phyloP scores from a whole-genome alignment of 768 basidiomycete genomes.

The Termitomyces bulborhizus region DNA sequence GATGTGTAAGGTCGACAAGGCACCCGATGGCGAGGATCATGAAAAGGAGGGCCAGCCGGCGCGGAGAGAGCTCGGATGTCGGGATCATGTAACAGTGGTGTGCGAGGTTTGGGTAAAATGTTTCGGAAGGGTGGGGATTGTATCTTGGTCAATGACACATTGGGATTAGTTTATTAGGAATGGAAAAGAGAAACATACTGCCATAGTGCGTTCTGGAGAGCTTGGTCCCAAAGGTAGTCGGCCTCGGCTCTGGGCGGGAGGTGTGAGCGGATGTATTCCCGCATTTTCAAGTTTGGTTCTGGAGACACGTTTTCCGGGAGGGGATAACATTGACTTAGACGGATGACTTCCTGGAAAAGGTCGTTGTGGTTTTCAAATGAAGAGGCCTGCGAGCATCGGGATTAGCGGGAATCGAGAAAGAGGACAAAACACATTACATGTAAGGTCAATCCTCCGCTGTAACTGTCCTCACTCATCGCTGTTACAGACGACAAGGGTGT shows the following conservation, averaged over 20 bases:
- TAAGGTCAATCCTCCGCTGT: not conserved
- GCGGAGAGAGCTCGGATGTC: conserved; percentile 47
- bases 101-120: conserved; percentile 58
- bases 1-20: conserved; percentile 51
- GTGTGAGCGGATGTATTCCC: conserved; percentile 49
- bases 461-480: not conserved
- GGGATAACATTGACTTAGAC: conserved; percentile 56
- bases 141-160: conserved; percentile 28
- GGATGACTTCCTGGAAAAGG: conserved; percentile 35
- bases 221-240: conserved; percentile 57
- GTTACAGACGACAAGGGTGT: not conserved
- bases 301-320: conserved; percentile 38
- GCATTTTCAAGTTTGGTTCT: conserved; percentile 46
- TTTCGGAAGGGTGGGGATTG: conserved; percentile 60
- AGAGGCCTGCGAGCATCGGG: not conserved
- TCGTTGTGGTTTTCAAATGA: conserved; percentile 19
- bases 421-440: not conserved
- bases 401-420: not conserved
- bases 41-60: conserved; percentile 57
- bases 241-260: conserved; percentile 53
- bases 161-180: not conserved
- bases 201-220: conserved; percentile 60
- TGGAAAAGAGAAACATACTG: conserved; percentile 34
- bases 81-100: conserved; percentile 59
- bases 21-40: conserved; percentile 69